Base-by-base conservation (phyloP, 352 stramenopile species). In the Phytophthora sansomeana region DNA sequence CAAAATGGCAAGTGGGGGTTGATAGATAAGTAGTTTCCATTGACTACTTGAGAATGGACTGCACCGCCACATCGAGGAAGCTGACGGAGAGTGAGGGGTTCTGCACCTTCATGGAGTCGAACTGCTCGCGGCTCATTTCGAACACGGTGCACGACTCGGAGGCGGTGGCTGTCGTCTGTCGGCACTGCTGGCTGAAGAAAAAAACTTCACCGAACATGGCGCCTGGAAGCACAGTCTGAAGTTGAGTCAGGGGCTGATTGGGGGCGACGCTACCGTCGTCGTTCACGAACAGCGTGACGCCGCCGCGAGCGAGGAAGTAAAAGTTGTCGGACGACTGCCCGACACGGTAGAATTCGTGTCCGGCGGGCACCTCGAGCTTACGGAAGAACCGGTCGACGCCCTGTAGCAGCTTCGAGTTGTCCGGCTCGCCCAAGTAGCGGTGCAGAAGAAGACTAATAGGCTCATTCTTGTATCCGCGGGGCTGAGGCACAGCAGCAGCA, bases 131-230 rank as follows among this genome's bases (percentile, higher is more conserved):
- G 17, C 67, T 80, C 67, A 93, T 78, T 44, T 83, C 69, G 54
- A 85, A 93, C 4, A 93, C 81, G 7, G 83, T 75, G 66, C 74
- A 86, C 0, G 63, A 50, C 49, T 81, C 72, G 14, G 72, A 69
- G 2, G 84, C 74, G 0, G 56, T 58, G 13, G 80, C 84, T 19
- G 57, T 64, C 39, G 87, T 83, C 41, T 84, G 73, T 9, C 85
- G 80, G 17, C 58, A 65, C 54, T 94, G 86, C 16, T 69, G 58
- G 30, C 83, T 79, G 35, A 94, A 90, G 56, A 94, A 94, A 53
- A 91, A 85, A 3, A 92, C 83, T 46, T 94, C 84, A 39, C 86
- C 86, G 65, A 94, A 94, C 79, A 94, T 90, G 24, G 81, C 80
- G 1, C 81, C 83, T 0, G 83, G 80, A 6, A 83, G 78, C 43